Base-by-base conservation (phyloP, 228 moss, liverwort and hornwort species). In the Sphagnum magellanicum region DNA sequence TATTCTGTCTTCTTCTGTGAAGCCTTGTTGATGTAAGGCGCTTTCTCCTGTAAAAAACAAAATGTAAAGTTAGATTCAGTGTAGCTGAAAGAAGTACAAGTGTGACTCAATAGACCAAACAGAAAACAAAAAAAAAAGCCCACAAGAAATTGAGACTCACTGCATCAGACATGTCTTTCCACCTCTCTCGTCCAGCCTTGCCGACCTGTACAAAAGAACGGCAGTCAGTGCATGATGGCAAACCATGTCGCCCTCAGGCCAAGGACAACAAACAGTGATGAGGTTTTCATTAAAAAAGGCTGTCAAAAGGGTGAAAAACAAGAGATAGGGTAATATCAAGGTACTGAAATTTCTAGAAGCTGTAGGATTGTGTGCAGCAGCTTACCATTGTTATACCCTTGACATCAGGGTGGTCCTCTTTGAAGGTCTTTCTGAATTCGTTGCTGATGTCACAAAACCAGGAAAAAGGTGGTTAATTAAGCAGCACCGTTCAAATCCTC, bases 351-450 rank as follows among this genome's bases (percentile, higher is more conserved):
- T 32, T 32, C 32, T 32, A 32, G 32, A 32, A 32, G 32, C 32
- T 32, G 32, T 32, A 55, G 55, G 12, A 55, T 8, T 0, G 55
- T 55, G 12, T 55, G 55, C 6, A 32, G 48, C 8, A 16, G 69
- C 83, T 68, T 75, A 89, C 89, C 81, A 83, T 74, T 3, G 97
- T 87, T 46, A 98, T 93, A 65, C 97, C 97, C 86, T 98, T 98
- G 48, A 93, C 97, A 61, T 98, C 91, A 0, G 93, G 97, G 64
- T 98, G 87, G 72, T 98, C 93, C 71, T 90, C 89, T 79, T 98
- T 98, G 72, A 98, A 98, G 6, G 90, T 81, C 73, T 84, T 82
- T 76, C 97, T 79, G 84, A 98, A 98, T 79, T 91, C 91, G 63
- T 87, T 85, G 72, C 97, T 98, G 79, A 14, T 32, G 32, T 32